These are phyloP conservation scores for Suhomyces kilbournensis DNA, from an alignment of 805 yeast species.

Conservation along the genomic window DNA sequence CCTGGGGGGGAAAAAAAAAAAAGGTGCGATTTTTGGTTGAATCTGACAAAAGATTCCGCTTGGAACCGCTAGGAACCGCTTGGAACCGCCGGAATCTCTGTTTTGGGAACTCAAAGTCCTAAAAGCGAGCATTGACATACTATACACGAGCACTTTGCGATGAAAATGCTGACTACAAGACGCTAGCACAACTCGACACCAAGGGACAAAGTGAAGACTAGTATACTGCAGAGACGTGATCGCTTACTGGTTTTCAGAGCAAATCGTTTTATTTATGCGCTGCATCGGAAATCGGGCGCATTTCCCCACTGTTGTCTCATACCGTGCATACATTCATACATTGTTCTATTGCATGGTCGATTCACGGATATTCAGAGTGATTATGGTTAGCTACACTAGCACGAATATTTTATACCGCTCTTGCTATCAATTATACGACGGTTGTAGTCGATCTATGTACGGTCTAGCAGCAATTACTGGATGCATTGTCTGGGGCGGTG, in stretches of 20 bases:
- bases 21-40: neutral
- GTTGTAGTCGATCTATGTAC: neutral
- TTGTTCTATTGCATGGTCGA: neutral
- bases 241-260: no score
- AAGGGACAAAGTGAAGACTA: no score
- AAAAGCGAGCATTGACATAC: no score
- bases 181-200: no score
- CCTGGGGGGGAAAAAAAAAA: neutral
- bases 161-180: no score
- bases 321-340: neutral
- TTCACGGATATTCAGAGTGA: neutral
- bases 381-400: neutral
- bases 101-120: no score
- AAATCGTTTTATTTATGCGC: no score
- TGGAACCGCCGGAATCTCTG: no score
- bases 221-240: no score
- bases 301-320: neutral
- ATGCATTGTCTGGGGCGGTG: conserved; percentile 9
- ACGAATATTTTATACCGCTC: neutral
- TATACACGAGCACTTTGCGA: no score
- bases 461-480: conserved; percentile 1
- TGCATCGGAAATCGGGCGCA: neutral
- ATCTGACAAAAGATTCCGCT: no score
- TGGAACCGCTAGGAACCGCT: no score
- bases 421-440: neutral